Percentiles rank a stretch among this genome's conserved stretches.
Evolutionary conservation across 371 early-diverging fungal species (phyloP).

Genomic region (Rhizomucor pusillus): DNA sequence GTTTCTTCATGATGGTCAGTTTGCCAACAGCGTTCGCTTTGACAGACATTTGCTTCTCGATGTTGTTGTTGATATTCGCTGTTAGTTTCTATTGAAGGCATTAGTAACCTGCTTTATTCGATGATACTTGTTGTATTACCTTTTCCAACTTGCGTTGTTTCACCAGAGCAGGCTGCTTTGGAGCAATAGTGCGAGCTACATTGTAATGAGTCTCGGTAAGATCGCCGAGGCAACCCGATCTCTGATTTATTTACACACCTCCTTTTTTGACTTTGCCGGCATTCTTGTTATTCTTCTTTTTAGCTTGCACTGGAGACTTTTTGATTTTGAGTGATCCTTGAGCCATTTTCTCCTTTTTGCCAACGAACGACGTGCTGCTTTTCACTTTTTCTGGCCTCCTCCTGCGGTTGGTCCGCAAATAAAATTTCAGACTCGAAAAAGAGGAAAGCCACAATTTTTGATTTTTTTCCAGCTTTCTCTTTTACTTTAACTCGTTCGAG

Average conservation of each 20-base stretch:
- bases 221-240: background rate
- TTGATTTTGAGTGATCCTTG: conserved; percentile 54
- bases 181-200: conserved; percentile 55
- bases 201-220: background rate
- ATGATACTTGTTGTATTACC: conserved; percentile 23
- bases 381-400: background rate
- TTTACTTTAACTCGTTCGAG: background rate
- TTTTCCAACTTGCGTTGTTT: conserved; percentile 54
- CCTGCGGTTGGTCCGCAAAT: background rate
- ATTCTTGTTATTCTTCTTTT: conserved; percentile 51
- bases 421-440: conserved; percentile 1
- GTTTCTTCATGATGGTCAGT: conserved; percentile 64
- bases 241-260: conserved; percentile 21
- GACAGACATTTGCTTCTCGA: conserved; percentile 67
- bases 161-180: conserved; percentile 55
- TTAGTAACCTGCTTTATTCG: background rate
- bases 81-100: conserved; percentile 46
- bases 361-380: too few relatives aligned
- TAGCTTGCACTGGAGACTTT: conserved; percentile 33
- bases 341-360: too few relatives aligned
- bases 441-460: too few relatives aligned
- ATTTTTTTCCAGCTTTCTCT: conserved; percentile 1
- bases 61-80: conserved; percentile 60
- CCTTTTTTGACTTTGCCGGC: conserved; percentile 56
- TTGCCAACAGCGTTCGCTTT: conserved; percentile 71